phyloP scores from a whole-genome alignment of 2,329 filamentous ascomycete genomes.

The Diaporthe australafricana region DNA sequence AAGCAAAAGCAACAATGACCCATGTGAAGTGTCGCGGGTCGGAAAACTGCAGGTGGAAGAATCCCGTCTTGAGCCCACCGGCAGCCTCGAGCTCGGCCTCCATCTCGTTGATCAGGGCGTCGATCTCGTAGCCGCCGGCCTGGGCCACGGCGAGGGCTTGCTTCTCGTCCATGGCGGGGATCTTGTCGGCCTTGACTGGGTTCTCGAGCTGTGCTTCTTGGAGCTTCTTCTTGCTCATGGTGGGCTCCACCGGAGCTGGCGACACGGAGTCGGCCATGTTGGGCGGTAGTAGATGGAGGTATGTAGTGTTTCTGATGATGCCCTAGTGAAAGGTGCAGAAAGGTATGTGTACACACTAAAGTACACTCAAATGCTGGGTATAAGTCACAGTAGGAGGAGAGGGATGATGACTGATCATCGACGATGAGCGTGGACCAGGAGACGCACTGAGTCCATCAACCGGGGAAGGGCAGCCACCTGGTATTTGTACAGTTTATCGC shows the following conservation, averaged over 20 bases:
- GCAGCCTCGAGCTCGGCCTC: slow-evolving; percentile 52
- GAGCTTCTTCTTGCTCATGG: slow-evolving; percentile 35
- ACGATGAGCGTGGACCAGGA: slow-evolving; percentile 3
- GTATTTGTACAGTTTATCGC: slow-evolving; percentile 21
- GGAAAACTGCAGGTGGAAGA: slow-evolving; percentile 68
- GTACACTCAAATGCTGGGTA: background rate
- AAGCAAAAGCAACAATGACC: slow-evolving; percentile 77
- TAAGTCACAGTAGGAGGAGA: background rate
- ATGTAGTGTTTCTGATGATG: background rate
- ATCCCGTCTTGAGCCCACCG: slow-evolving; percentile 47
- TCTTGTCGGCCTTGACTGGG: slow-evolving; percentile 35
- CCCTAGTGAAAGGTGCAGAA: background rate
- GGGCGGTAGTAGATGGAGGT: background rate
- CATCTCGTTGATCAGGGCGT: slow-evolving; percentile 55
- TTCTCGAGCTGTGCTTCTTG: slow-evolving; percentile 43
- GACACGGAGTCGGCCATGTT: slow-evolving; percentile 34
- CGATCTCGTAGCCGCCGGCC: slow-evolving; percentile 50
- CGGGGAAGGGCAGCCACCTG: slow-evolving; percentile 3
- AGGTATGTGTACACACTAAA: background rate
- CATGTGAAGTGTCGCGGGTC: slow-evolving; percentile 76
- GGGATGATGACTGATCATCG: slow-evolving; percentile 6
- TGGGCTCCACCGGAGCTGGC: slow-evolving; percentile 32
- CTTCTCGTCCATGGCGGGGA: slow-evolving; percentile 43
- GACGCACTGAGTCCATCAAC: background rate
- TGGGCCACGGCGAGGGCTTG: slow-evolving; percentile 52